Evolutionary conservation across 1,284 basidiomycete species (phyloP), one percentile per base, ranked within the genome.

Genomic region (Earliella scabrosa): DNA sequence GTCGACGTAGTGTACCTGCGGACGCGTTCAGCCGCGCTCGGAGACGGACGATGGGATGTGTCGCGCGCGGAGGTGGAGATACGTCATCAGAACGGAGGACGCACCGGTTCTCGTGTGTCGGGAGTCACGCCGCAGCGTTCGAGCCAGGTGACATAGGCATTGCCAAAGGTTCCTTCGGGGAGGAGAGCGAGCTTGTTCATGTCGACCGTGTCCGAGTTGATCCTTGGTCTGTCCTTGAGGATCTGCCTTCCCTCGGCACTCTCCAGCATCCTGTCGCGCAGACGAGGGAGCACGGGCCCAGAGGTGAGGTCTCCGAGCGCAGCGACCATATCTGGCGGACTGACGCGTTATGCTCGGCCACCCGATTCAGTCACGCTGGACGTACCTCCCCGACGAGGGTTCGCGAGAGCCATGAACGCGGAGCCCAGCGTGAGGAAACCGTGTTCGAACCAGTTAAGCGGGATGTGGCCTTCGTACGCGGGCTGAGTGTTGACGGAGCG

Each of bases 111-210:
- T 56, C 97, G 80, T 38, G 96, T 96, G 73, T 99, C 97, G 6
- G 97, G 97, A 2, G 93, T 95, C n/a, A 98, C 90, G 4, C 88
- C 86, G 71, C 93, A 94, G 39, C 88, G 81, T 59, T 93, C 86
- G 4, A 99, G 81, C 97, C 97, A 99, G 52, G 89, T 90, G 53
- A 88, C 81, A 73, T 98, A 99, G 52, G 92, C 87, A 56, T 86
- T 77, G 2, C 97, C 97, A 63, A 98, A 88, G 0, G 92, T 93
- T 2, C 90, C 92, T 52, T 92, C 85, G 1, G 88, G 86, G 41
- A 95, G 80, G 34, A 77, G 70, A 0, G 81, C 80, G 3, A 95
- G 79, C 39, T 82, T 75, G 50, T 82, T 73, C 74, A 98, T 83
- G 68, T 95, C 82, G 45, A 98, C 79, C 0, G 91, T 94, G 11